phyloP scores from a whole-genome alignment of 192 early-diverging fungal genomes.

The Entrophospora sp. region DNA sequence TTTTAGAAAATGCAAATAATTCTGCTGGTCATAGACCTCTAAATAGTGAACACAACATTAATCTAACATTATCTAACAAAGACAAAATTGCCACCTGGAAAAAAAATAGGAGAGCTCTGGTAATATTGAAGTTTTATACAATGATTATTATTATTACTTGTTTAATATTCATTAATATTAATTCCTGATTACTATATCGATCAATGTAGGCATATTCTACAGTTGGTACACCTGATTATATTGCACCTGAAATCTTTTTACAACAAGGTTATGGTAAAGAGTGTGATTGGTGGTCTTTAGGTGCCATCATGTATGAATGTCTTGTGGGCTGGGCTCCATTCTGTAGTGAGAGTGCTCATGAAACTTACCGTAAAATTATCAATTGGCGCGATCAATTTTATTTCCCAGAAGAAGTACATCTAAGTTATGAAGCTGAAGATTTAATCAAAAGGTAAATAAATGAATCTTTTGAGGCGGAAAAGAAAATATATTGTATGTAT shows the following conservation, averaged over 20 bases:
- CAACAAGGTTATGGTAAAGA: conserved; percentile 83
- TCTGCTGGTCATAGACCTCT: too few relatives aligned
- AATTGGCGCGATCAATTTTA: conserved; percentile 52
- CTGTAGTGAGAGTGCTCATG: conserved; percentile 90
- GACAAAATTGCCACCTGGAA: too few relatives aligned
- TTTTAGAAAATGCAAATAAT: too few relatives aligned
- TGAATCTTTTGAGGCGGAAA: too few relatives aligned
- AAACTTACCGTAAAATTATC: conserved; percentile 86
- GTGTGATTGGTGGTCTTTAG: conserved; percentile 98
- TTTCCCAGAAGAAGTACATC: conserved; percentile 47
- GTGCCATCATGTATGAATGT: conserved; percentile 86
- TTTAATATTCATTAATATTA: too few relatives aligned
- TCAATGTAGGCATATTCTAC: conserved; percentile 92
- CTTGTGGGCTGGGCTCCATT: conserved; percentile 84
- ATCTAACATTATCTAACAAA: conserved; percentile 71
- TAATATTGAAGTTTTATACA: too few relatives aligned
- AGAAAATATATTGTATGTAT: conserved; percentile 41
- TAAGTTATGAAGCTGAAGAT: conserved; percentile 49
- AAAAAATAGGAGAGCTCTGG: too few relatives aligned
- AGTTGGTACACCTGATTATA: conserved; percentile 98
- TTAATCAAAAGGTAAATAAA: conserved; percentile 51
- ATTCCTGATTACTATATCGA: too few relatives aligned
- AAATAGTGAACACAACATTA: conserved; percentile 93
- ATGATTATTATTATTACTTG: too few relatives aligned
- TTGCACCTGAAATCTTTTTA: conserved; percentile 84